Evolutionary conservation across 2,329 filamentous ascomycete genomes (phyloP).

Genomic region (Karstenula rhodostoma): DNA sequence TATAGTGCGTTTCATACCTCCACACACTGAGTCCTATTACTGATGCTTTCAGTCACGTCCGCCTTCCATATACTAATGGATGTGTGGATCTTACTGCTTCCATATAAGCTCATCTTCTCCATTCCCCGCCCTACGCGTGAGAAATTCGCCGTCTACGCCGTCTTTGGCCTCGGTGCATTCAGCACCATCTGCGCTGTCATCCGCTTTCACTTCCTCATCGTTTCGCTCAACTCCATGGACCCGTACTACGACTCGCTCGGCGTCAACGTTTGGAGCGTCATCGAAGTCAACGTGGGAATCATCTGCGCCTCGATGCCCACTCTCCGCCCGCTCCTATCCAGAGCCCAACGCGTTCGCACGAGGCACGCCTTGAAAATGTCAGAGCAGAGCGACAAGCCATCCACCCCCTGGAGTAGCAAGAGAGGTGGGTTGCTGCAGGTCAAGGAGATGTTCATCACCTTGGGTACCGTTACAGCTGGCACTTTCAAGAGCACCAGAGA

Average conservation of each 20-base stretch:
- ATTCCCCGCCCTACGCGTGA: conserved; percentile 84
- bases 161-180: conserved; percentile 84
- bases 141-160: conserved; percentile 82
- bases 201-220: conserved; percentile 54
- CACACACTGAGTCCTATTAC: neutral
- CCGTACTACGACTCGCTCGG: conserved; percentile 75
- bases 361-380: conserved; percentile 20
- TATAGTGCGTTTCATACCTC: conserved; percentile 27
- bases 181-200: conserved; percentile 85
- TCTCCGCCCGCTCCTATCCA: conserved; percentile 73
- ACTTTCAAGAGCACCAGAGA: conserved; percentile 16
- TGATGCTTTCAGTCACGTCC: conserved; percentile 48
- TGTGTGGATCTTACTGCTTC: conserved; percentile 81
- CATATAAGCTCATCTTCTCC: conserved; percentile 82
- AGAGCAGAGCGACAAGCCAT: conserved; percentile 8
- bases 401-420: conserved; percentile 11
- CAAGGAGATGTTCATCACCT: conserved; percentile 24
- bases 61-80: conserved; percentile 91
- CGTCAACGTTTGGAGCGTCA: conserved; percentile 88
- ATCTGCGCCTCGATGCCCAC: conserved; percentile 88
- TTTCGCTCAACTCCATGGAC: conserved; percentile 52
- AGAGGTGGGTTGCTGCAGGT: conserved; percentile 19
- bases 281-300: conserved; percentile 91
- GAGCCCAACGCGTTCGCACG: conserved; percentile 28
- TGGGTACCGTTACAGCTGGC: conserved; percentile 16